Evolutionary conservation across 345 rosid genomes (phyloP), one percentile per base, ranked within the genome.

Genomic region (Psidium guajava): DNA sequence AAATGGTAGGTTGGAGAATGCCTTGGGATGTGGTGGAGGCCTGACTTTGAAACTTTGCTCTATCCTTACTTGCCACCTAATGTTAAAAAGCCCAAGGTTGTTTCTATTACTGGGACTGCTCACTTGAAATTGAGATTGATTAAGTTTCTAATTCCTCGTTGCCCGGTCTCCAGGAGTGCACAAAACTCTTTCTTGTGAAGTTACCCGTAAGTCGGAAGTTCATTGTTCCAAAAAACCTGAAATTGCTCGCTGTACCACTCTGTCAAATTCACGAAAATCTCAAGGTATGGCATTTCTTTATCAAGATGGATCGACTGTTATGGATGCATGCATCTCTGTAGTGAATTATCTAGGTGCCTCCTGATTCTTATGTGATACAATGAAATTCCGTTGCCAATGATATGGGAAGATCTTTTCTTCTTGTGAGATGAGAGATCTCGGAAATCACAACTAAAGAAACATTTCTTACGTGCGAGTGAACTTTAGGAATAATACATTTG

Each of bases 11-110:
- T 95, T 25, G 93, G 92, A 82, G 98, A 94, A 87, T 95, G 98
- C 85, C 92, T 95, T 81, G 98, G 98, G 10, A 93, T 89, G 93
- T 95, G 98, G 98, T 94, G 99, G 99, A 92, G 93, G 89, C 89
- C 95, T 42, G 96, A 94, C 86, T 95, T 95, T 83, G 98, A 95
- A 89, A 88, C 94, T 15, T 55, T 90, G 86, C 57, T 88, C 85
- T 91, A 88, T 88, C 98, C 98, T 6, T 91, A 91, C 90, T 86
- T 92, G 88, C 93, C 97, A 5, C 95, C 94, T n/a, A 89, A 88
- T 84, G 86, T 89, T 42, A 92, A 91, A 87, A 83, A 73, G 53
- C 98, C 99, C 3, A 95, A 95, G 98, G 99, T 95, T 86, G 28
- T 82, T 86, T 55, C 82, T 74, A n/a, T n/a, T 8, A 6, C 59